These are phyloP conservation scores for Thecamonas trahens DNA, from an alignment of 78 protist genomes.

Conservation along the genomic window DNA sequence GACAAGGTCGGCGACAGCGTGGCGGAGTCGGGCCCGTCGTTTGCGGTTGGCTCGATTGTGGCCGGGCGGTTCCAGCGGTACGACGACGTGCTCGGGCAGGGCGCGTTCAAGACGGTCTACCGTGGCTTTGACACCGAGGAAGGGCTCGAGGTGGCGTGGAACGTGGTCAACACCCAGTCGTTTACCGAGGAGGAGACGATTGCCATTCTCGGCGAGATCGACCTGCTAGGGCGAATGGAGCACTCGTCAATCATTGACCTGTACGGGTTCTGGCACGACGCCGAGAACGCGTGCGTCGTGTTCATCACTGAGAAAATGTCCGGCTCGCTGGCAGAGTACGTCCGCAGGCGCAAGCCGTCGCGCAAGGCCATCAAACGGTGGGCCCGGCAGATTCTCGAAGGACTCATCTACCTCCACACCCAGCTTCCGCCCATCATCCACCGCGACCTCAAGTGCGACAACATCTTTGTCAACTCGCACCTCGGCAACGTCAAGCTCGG, in stretches of 20 bases:
- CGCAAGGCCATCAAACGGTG: constrained; percentile 37
- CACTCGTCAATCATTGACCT: constrained; percentile 58
- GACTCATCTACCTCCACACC: constrained; percentile 72
- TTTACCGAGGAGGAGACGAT: neutral
- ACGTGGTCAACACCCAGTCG: constrained; percentile 20
- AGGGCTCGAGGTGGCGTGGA: constrained; percentile 88
- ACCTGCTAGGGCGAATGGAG: constrained; percentile 25
- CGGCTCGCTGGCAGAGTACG: constrained; percentile 68
- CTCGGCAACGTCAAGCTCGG: constrained; percentile 82
- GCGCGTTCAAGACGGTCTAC: constrained; percentile 63
- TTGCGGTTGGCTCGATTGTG: neutral
- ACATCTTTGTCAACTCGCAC: constrained; percentile 85
- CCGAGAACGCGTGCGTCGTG: constrained; percentile 1
- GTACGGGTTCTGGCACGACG: constrained; percentile 40
- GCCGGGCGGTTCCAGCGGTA: neutral
- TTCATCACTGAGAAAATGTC: constrained; percentile 87
- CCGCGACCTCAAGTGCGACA: constrained; percentile 94
- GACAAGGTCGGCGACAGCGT: too few species aligned
- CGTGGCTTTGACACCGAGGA: constrained; percentile 62
- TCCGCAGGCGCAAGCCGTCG: neutral
- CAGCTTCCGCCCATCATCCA: constrained; percentile 74
- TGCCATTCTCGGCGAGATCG: constrained; percentile 28
- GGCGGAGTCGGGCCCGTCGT: neutral
- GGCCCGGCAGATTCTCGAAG: constrained; percentile 74
- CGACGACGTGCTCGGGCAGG: constrained; percentile 35